These are phyloP conservation scores for Apophysomyces sp. DNA, from an alignment of 371 early-diverging fungal species.

Conservation along the genomic window DNA sequence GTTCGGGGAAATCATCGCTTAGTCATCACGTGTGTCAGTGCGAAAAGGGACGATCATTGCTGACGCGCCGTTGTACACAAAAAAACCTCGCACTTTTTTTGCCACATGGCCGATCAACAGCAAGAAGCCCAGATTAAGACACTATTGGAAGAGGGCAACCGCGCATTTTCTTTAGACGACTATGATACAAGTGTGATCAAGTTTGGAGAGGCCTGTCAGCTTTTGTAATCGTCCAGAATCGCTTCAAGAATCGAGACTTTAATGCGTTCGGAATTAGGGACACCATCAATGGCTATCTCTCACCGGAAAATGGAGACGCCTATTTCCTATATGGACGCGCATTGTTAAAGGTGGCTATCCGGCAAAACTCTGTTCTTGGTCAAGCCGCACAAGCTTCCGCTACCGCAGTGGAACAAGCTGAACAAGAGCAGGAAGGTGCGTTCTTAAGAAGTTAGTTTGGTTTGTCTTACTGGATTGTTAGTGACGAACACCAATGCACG, in stretches of 20 bases:
- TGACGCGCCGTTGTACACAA: neutral
- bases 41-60: neutral
- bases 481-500: conserved; percentile 43
- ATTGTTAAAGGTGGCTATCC: conserved; percentile 73
- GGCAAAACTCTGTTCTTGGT: conserved; percentile 72
- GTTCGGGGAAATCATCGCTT: neutral
- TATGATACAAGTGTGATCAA: conserved; percentile 65
- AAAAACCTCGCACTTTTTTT: neutral
- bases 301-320: conserved; percentile 76
- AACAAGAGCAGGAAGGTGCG: conserved; percentile 1
- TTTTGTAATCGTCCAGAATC: conserved; percentile 42
- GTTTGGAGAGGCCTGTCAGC: conserved; percentile 65
- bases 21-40: neutral
- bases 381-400: conserved; percentile 36
- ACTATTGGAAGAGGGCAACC: conserved; percentile 19
- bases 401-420: conserved; percentile 10
- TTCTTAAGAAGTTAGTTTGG: neutral
- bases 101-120: neutral
- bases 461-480: neutral
- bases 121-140: neutral
- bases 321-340: conserved; percentile 81
- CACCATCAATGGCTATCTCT: conserved; percentile 63
- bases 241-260: neutral
- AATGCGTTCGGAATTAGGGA: conserved; percentile 44
- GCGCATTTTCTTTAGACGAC: conserved; percentile 27